Evolutionary conservation across 2,329 filamentous ascomycete species (phyloP), one percentile per base, ranked within the genome.

Genomic region (Drechslerella dactyloides): DNA sequence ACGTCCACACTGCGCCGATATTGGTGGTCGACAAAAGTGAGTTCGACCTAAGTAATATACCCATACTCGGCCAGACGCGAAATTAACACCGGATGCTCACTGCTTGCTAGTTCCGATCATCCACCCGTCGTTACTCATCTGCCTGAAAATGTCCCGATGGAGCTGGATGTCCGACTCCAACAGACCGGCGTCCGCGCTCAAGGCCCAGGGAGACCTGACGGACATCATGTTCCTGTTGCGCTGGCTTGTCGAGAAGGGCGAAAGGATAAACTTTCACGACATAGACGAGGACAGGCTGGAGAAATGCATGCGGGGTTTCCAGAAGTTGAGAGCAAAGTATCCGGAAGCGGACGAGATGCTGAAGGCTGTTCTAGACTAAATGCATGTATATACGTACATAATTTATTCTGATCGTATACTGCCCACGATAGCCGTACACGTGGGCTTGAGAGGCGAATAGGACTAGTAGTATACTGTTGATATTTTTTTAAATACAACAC

Each of bases 131-230:
- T 3, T 17, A 7, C 19, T n/a, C 7, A 6, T 35, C 13, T 59
- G 54, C 10, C 27, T 58, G 33, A 66, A 66, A 13, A n/a, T 54
- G 13, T 8, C 10, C 3, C 46, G 62, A 1, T 68, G 63, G 63
- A 40, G 27, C 19, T 60, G 55, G 55, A 60, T 68, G 40, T 59
- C 37, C n/a, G 48, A 68, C 10, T 68, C 63, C 2, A 42, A 37
- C 13, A 24, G 55, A 55, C 11, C 11, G n/a, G 4, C 17, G 37
- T 59, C 63, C 7, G 23, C 8, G 15, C 15, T 37, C 1, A 68
- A 60, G 40, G 55, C 63, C 1, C 10, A 50, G 1, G 30, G 27
- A 6, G 55, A 68, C 24, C 11, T 3, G 6, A 1, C 24, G 1
- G 55, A 68, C n/a, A 60, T 68, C 6, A 30, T 68, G 1, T 60